Conservation (phyloP, 768 basidiomycete genomes). For the Podaxis rugospora region DNA sequence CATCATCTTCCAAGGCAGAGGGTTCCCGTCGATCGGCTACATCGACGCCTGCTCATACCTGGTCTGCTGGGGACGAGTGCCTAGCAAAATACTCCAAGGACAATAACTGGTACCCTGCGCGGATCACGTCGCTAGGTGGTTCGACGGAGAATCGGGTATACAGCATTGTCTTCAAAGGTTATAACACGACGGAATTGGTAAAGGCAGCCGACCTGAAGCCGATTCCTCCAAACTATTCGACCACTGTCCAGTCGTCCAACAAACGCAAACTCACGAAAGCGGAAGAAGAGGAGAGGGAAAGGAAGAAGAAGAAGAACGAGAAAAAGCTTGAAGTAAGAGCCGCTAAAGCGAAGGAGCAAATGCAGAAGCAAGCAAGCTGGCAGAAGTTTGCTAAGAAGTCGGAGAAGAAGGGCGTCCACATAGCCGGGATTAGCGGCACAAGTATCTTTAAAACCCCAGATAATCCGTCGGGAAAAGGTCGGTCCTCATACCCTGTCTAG, state of each 20-base stretch:
- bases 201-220: constrained; percentile 67
- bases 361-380: constrained; percentile 80
- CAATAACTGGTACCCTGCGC: constrained; percentile 83
- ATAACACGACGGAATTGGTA: constrained; percentile 86
- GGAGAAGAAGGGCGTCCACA: constrained; percentile 88
- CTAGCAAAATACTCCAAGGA: constrained; percentile 84
- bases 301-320: constrained; percentile 94
- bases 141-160: constrained; percentile 79
- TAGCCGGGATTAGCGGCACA: constrained; percentile 83
- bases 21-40: constrained; percentile 20
- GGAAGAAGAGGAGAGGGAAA: constrained; percentile 85
- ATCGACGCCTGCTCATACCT: constrained; percentile 49
- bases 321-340: constrained; percentile 84
- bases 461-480: constrained; percentile 83
- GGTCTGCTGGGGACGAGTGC: constrained; percentile 82
- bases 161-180: constrained; percentile 87
- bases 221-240: constrained; percentile 55
- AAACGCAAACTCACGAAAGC: constrained; percentile 78
- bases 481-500: constrained; percentile 23
- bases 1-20: constrained; percentile 36
- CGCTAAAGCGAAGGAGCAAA: constrained; percentile 86
- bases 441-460: constrained; percentile 95
- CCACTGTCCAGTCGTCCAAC: constrained; percentile 38
- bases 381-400: constrained; percentile 95
- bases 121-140: constrained; percentile 81